Evolutionary conservation across 805 yeast species (phyloP).

Genomic region (Hanseniaspora thailandica): DNA sequence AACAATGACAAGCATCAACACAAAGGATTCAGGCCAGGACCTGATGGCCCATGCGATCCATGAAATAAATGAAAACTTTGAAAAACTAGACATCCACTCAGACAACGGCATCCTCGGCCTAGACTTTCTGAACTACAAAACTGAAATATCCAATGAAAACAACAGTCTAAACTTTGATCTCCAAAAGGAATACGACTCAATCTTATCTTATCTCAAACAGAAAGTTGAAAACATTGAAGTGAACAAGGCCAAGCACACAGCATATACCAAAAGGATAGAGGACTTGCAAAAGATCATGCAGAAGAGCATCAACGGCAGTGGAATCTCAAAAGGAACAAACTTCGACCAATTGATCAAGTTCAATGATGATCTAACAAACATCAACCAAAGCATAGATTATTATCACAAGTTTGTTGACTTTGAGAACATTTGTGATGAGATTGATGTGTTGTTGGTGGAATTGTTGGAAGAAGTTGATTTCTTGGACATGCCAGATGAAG

Average conservation of each 20-base stretch:
- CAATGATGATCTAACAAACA: conserved; percentile 1
- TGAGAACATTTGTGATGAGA: conserved; percentile 1
- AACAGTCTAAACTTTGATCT: conserved; percentile 5
- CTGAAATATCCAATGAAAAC: conserved; percentile 1
- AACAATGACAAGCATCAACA: neutral
- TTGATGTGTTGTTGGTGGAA: neutral
- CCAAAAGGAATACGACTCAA: conserved; percentile 1
- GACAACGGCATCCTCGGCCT: neutral
- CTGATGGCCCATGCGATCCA: neutral
- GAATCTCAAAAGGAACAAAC: neutral
- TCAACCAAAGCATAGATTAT: conserved; percentile 8
- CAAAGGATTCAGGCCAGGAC: neutral
- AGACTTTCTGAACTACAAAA: neutral
- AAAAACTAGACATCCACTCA: neutral
- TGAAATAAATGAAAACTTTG: neutral
- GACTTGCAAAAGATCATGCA: neutral
- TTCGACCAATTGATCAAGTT: conserved; percentile 2
- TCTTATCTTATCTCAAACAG: neutral
- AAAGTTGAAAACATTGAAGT: neutral
- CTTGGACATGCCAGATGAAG: conserved; percentile 1
- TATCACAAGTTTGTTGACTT: conserved; percentile 4
- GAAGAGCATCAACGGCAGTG: neutral
- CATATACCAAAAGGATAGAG: neutral
- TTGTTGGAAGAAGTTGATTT: neutral
- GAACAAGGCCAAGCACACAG: neutral